Base-by-base conservation (phyloP, 1,139 yeast species). In the Geotrichum reessii region DNA sequence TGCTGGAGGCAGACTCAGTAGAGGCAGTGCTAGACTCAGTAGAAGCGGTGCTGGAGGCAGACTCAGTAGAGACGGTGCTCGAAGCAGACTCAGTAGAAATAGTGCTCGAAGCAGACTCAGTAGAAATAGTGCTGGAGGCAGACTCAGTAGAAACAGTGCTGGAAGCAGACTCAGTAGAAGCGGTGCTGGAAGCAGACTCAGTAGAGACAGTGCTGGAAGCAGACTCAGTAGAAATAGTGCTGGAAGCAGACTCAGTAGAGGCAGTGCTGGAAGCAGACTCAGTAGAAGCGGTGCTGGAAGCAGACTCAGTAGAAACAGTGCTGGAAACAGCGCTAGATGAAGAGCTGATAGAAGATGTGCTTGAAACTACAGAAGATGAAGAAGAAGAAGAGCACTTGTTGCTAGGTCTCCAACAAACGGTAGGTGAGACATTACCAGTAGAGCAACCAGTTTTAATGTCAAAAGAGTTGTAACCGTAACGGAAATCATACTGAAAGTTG, bases 401-500 rank as follows among this genome's bases (percentile, higher is more conserved):
- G 11, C 9, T 40, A 17, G 62, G 52, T 17, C 27, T 42, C 62
- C 62, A 60, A 48, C 62, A 60, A 57, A 58, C 55, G 31, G 48
- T 49, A 28, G 62, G 61, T 28, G 59, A 56, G n/a, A 52, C 52
- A 53, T 52, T 47, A 21, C 52, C 46, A 25, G 49, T 28, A 21
- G 55, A 56, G 21, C 62, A 60, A 12, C 62, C 62, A 46, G 62
- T 56, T 28, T 47, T 49, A 52, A 44, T 50, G 37, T 47, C 52
- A 9, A 53, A n/a, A 22, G 56, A 27, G 52, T 56, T 57, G 47
- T 52, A 51, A n/a, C 57, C 55, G n/a, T 33, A 31, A 17, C 53
- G 17, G 56, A 58, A 60, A 21, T 53, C 55, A 37, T 50, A 60
- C 27, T 53, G 53, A 27, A 60, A 47, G 28, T 50, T 44, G 37